phyloP scores from a whole-genome alignment of 2,329 filamentous ascomycete genomes.

The Talaromyces sp. region DNA sequence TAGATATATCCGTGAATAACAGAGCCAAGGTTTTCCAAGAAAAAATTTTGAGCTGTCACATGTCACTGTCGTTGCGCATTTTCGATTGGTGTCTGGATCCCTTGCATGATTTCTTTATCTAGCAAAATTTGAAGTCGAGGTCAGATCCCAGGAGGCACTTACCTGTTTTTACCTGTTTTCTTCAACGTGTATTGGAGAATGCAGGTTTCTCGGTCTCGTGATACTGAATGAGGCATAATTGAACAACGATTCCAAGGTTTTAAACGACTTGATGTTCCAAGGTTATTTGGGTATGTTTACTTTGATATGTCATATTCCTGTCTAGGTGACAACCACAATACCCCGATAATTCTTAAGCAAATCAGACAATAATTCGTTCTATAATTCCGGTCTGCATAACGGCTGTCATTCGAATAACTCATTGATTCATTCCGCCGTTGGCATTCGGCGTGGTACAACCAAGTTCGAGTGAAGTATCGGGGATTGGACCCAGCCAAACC shows the following conservation, averaged over 20 bases:
- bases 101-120: background rate
- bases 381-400: background rate
- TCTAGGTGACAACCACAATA: background rate
- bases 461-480: background rate
- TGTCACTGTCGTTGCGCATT: background rate
- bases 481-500: background rate
- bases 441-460: background rate
- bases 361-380: background rate
- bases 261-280: background rate
- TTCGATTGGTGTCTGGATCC: background rate
- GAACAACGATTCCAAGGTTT: background rate
- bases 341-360: background rate
- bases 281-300: background rate
- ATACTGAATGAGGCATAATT: too few species aligned
- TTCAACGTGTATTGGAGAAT: background rate
- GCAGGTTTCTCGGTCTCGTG: background rate
- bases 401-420: background rate
- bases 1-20: background rate
- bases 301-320: background rate
- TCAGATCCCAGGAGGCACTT: too few species aligned
- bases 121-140: background rate
- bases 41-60: conserved; percentile 1
- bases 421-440: background rate
- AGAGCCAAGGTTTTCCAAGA: too few species aligned
- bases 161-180: background rate